Percentiles rank a stretch among this genome's conserved stretches.
Evolutionary conservation across 176 grass and related monocot genomes (phyloP).

Genomic region (Cenchrus fungigraminus): DNA sequence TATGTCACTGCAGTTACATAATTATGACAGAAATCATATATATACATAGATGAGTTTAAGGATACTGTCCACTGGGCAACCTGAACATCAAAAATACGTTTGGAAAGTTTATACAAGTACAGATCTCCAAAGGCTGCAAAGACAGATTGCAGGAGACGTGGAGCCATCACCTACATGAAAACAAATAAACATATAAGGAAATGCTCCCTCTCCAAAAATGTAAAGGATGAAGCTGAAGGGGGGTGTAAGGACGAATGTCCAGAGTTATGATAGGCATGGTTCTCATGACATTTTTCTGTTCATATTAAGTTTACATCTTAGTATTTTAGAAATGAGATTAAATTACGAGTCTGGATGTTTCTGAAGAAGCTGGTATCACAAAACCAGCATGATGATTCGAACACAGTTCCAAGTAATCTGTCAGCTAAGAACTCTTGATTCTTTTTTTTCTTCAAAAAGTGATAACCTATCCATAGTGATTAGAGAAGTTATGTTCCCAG

Average conservation of each 20-base stretch:
- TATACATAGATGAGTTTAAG: conserved; percentile 28
- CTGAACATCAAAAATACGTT: conserved; percentile 67
- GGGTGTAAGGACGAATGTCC: background rate
- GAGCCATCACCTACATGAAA: conserved; percentile 60
- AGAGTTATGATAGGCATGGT: conserved; percentile 8
- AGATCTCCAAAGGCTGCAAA: conserved; percentile 86
- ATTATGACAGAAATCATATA: conserved; percentile 7
- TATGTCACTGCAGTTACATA: background rate
- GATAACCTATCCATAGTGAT: background rate
- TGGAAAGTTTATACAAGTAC: conserved; percentile 87
- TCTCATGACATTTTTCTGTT: background rate
- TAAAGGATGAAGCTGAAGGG: background rate
- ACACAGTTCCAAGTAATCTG: background rate
- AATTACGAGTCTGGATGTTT: background rate
- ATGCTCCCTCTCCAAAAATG: background rate
- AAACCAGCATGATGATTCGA: background rate
- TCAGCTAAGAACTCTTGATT: background rate
- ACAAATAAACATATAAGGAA: conserved; percentile 14
- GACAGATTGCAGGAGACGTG: conserved; percentile 76
- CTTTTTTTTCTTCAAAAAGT: background rate
- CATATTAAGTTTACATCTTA: background rate
- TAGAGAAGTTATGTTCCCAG: background rate
- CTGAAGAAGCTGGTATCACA: background rate
- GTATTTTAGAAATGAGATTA: conserved; percentile 7
- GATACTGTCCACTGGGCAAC: conserved; percentile 91